Base-by-base conservation (phyloP, 768 basidiomycete species). In the Mycena maculata region DNA sequence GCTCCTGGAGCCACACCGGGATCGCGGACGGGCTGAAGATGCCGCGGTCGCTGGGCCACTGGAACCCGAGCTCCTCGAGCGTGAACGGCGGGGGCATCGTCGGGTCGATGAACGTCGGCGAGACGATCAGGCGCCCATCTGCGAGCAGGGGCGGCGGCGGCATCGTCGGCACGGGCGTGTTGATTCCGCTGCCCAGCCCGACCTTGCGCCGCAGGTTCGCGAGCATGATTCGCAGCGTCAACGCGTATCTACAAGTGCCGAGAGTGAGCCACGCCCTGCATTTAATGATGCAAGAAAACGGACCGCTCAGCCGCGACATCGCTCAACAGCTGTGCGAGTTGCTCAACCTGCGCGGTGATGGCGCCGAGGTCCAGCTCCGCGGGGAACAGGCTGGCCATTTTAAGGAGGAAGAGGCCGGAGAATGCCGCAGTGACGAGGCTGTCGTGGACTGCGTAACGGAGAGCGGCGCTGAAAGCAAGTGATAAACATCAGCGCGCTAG, bases 321-420 rank as follows among this genome's bases (percentile, higher is more conserved):
- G 6, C 94, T 94, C 49, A 98, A 84, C 49, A 98, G 81, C 72
- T 95, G 93, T 0, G 94, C 92, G 39, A 98, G 86, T 77, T 97
- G 94, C 74, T 96, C 93, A 45, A 97, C 95, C 78, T 97, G 95
- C 4, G 79, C 84, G 49, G 89, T 91, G 75, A 96, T 94, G 11
- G 86, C 85, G 20, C 81, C 84, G 30, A 96, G 80, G 75, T 96
- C 93, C 52, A 96, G 81, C 73, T 95, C 93, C 16, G 88, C 81
- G 0, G 95, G 95, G 83, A 96, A 98, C 33, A 98, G 86, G 74
- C 91, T 93, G 62, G 95, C 95, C 91, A 97, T 95, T 81, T 97
- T 97, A 63, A 97, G 86, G 27, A 96, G 82, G 83, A 96, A 97
- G 23, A 97, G 85, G 11, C 93, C 95, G 18, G 94, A 93, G 79